Base-by-base conservation (phyloP, 768 basidiomycete species). In the Glaciozyma antarctica region DNA sequence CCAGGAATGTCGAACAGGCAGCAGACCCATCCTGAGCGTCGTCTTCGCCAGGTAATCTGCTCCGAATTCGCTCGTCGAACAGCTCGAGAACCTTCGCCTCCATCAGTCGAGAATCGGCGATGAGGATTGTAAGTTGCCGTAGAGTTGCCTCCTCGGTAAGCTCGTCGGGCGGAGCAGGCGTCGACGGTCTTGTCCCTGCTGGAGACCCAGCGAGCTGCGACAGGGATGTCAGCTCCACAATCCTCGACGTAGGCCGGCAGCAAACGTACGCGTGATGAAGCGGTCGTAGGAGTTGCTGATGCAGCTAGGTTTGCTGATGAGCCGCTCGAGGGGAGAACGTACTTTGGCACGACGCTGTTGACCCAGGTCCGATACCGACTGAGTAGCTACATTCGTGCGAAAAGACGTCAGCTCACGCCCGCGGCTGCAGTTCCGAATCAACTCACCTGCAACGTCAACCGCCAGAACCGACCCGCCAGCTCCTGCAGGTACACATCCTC, bases 391-490 rank as follows among this genome's bases (percentile, higher is more conserved):
- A 26, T 41, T 19, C 2, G 28, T 15, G 13, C 15, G 38, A 32
- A 61, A 3, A 3, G 13, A 38, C 48, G 48, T 54, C 41, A 32
- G 52, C 60, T 32, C 67, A 48, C 8, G 9, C 34, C n/a, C n/a
- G n/a, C n/a, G n/a, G n/a, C n/a, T n/a, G n/a, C n/a, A n/a, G n/a
- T n/a, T n/a, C n/a, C n/a, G 12, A 30, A 13, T 28, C 19, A 58
- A 70, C 80, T 47, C 57, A 90, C 91, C 83, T 99, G 94, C 32
- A 99, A 77, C 9, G 86, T 88, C 63, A 98, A 78, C 72, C 82
- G 84, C 95, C 94, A 98, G 76, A 98, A 98, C 58, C 88, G 82
- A 76, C 86, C 81, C 44, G 83, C 82, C 16, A 98, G 77, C 64
- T 91, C 87, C 2, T 87, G 86, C 49, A 98, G 85, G 75, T 83